These are phyloP conservation scores for Suhomyces pyralidae DNA, from an alignment of 805 yeast species.

Conservation along the genomic window DNA sequence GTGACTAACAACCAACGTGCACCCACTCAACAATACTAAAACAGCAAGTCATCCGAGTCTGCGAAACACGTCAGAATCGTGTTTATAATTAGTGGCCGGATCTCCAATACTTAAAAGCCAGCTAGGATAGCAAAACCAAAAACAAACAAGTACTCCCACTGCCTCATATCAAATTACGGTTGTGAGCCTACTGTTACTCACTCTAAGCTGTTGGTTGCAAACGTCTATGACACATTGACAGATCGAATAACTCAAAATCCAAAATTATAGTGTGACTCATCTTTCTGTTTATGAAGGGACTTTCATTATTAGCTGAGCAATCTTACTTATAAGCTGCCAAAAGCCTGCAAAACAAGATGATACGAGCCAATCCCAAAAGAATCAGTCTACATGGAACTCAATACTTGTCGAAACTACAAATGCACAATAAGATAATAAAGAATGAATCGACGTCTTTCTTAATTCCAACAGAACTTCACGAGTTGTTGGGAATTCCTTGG, in stretches of 20 bases:
- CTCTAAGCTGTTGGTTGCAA: not conserved
- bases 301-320: not conserved
- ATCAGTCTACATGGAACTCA: constrained; percentile 1
- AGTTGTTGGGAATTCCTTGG: constrained; percentile 21
- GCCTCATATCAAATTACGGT: not conserved
- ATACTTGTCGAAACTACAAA: not conserved
- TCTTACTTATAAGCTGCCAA: not conserved
- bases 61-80: not conserved
- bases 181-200: not conserved
- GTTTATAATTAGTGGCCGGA: not conserved
- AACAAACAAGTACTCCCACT: not conserved
- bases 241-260: not conserved
- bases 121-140: not conserved
- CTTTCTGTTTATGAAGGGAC: not conserved
- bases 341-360: not conserved
- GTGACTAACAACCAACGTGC: not conserved
- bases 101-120: not conserved
- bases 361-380: constrained; percentile 3
- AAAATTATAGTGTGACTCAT: not conserved
- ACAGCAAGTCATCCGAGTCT: not conserved
- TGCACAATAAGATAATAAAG: not conserved
- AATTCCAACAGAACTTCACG: constrained; percentile 9
- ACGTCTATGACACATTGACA: not conserved
- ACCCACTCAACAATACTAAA: not conserved
- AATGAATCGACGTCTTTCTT: not conserved